Conservation (phyloP, 2,329 filamentous ascomycete genomes). For the Trichoderma pleuroti region DNA sequence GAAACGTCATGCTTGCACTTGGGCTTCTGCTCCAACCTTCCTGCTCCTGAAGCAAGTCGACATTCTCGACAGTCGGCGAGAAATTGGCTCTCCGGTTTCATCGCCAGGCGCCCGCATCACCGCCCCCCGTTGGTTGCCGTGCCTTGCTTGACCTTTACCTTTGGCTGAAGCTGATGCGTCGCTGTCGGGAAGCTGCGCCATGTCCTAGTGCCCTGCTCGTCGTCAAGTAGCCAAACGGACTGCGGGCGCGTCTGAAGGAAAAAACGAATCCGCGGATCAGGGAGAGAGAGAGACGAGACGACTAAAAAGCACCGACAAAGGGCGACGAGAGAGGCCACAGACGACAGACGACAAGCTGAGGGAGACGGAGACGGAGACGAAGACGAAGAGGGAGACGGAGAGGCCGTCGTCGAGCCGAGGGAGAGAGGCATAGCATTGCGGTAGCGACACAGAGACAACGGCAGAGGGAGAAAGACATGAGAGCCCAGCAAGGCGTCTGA, state of each 20-base stretch:
- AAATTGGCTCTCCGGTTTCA: not conserved
- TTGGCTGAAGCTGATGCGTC: constrained; percentile 1
- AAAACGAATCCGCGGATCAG: not conserved
- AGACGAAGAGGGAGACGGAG: too few relatives aligned
- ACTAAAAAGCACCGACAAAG: not conserved
- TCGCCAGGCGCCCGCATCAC: not conserved
- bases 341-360: not conserved
- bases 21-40: not conserved
- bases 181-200: not conserved
- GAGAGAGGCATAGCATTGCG: not conserved
- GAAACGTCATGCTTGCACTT: constrained; percentile 13
- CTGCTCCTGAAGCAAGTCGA: not conserved
- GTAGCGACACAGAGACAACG: constrained; percentile 24
- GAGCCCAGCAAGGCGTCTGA: not conserved
- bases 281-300: not conserved
- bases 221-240: constrained; percentile 1
- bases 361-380: too few relatives aligned
- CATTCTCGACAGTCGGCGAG: not conserved
- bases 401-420: not conserved
- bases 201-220: constrained; percentile 7
- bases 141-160: not conserved
- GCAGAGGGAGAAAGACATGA: constrained; percentile 28
- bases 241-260: not conserved
- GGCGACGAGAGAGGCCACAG: not conserved
- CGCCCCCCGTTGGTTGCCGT: not conserved